Evolutionary conservation across 2,329 filamentous ascomycete species (phyloP).

Genomic region (Pseudocercospora musae): DNA sequence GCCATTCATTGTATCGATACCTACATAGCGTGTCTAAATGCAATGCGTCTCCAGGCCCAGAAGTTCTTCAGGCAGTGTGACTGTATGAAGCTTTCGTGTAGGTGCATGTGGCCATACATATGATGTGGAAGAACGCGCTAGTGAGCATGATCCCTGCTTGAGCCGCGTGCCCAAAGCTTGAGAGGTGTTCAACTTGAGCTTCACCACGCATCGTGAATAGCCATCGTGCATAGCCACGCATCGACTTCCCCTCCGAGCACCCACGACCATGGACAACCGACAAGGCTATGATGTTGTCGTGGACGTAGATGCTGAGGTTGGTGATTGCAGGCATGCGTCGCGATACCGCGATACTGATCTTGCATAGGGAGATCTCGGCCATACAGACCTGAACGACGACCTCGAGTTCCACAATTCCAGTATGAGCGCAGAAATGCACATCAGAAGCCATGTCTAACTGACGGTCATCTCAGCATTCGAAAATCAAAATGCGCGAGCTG

Average conservation of each 20-base stretch:
- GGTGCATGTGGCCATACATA: too few relatives aligned
- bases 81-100: too few relatives aligned
- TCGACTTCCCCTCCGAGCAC: neutral
- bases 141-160: neutral
- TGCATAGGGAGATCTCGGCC: slow-evolving; percentile 84
- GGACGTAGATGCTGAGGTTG: slow-evolving; percentile 91
- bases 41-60: too few relatives aligned
- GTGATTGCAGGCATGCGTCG: slow-evolving; percentile 12
- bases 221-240: too few relatives aligned
- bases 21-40: too few relatives aligned
- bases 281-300: slow-evolving; percentile 93
- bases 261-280: slow-evolving; percentile 51
- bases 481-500: slow-evolving; percentile 42
- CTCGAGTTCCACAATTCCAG: slow-evolving; percentile 96
- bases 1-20: too few relatives aligned
- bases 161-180: neutral
- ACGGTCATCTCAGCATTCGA: slow-evolving; percentile 30
- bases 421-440: slow-evolving; percentile 37
- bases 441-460: slow-evolving; percentile 5
- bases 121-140: neutral
- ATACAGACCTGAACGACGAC: slow-evolving; percentile 97
- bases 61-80: too few relatives aligned
- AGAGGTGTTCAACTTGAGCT: neutral
- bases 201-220: too few relatives aligned
- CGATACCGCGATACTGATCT: slow-evolving; percentile 19